Base-by-base conservation (phyloP, 306 rosid genomes). In the Ormosia emarginata region DNA sequence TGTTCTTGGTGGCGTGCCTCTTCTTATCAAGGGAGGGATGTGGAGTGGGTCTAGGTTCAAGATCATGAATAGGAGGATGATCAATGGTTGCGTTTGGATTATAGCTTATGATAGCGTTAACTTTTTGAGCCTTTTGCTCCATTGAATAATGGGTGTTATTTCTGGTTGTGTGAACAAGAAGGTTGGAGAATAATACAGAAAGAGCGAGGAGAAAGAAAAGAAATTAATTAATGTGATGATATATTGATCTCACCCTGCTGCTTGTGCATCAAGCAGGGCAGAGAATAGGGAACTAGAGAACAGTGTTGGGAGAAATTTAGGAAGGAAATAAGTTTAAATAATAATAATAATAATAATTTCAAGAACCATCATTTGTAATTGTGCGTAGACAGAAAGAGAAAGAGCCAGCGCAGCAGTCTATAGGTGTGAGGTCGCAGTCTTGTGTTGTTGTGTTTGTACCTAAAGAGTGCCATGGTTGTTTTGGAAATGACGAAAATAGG, bases 1-100 rank as follows among this genome's bases (percentile, higher is more conserved):
- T 11, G 1, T 86, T 87, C 78, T 50, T 79, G 0, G 80, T 49
- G 2, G 88, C 65, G 0, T 86, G 56, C 17, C 50, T 71, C 37
- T 76, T 84, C 57, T 83, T 90, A 57, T 79, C 64, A 14, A 32
- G 14, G 13, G 56, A 9, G 2, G 7, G 11, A 8, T 12, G 64
- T 18, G 7, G 63, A 24, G 4, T 18, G 34, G 34, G 64, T 53
- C 5, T 14, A 4, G 39, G 66, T 56, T 56, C 29, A 39, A 3
- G 2, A 15, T 41, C 66, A 24, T 40, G 17, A 29, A 0, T 53
- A 6, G 55, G 17, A 49, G 17, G 17, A 4, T 3, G 17, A 49
- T 4, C 6, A 4, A 13, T 13, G 2, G 10, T 65, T 65, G 57
- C 7, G 49, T 70, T 18, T 72, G 46, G 67, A 46, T 18, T 12